phyloP scores from a whole-genome alignment of 768 basidiomycete species.

The Lactifluus piperatus region DNA sequence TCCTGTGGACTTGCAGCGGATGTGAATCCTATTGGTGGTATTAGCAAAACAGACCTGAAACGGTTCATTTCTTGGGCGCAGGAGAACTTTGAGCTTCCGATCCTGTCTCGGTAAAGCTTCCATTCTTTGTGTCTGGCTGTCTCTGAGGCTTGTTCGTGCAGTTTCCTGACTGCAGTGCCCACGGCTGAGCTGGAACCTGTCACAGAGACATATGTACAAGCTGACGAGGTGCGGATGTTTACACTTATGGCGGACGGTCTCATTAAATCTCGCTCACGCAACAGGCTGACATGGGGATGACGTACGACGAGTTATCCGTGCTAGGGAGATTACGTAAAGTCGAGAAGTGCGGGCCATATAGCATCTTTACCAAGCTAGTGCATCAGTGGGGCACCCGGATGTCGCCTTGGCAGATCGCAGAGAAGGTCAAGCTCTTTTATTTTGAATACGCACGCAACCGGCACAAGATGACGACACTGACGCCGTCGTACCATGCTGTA shows the following conservation, averaged over 20 bases:
- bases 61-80: slow-evolving; percentile 86
- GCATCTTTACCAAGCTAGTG: slow-evolving; percentile 91
- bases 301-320: slow-evolving; percentile 90
- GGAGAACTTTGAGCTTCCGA: slow-evolving; percentile 71
- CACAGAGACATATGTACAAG: slow-evolving; percentile 87
- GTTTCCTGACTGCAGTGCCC: slow-evolving; percentile 86
- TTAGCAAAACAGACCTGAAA: slow-evolving; percentile 96
- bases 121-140: neutral
- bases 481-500: slow-evolving; percentile 90
- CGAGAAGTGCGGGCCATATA: slow-evolving; percentile 96
- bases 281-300: slow-evolving; percentile 98
- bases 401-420: slow-evolving; percentile 83
- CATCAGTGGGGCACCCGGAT: slow-evolving; percentile 87
- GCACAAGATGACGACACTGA: slow-evolving; percentile 98
- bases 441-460: slow-evolving; percentile 94
- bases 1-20: slow-evolving; percentile 49
- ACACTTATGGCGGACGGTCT: too few relatives aligned
- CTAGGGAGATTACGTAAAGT: slow-evolving; percentile 92
- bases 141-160: slow-evolving; percentile 26
- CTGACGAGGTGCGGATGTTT: slow-evolving; percentile 65
- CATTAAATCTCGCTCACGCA: neutral
- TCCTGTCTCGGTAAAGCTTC: slow-evolving; percentile 54
- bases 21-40: slow-evolving; percentile 96
- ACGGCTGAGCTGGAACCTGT: slow-evolving; percentile 97
- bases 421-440: slow-evolving; percentile 96